Conservation (phyloP, 2,329 filamentous ascomycete species). For the Colletotrichum siamense region DNA sequence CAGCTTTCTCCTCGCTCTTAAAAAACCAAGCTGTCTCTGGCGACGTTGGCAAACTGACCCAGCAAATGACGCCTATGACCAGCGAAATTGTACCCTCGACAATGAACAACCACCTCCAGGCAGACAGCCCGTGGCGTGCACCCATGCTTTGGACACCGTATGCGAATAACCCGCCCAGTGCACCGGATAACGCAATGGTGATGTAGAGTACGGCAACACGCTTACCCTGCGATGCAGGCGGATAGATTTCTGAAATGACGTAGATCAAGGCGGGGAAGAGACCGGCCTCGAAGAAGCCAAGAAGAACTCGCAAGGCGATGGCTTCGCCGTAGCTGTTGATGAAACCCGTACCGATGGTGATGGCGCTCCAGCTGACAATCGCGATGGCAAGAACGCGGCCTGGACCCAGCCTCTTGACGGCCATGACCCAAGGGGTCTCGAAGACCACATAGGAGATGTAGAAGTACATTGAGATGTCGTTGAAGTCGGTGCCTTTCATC, state of each 20-base stretch:
- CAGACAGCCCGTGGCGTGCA: neutral
- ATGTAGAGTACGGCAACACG: slow-evolving; percentile 35
- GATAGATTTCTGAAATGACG: slow-evolving; percentile 38
- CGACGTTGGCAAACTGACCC: slow-evolving; percentile 50
- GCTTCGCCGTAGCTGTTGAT: slow-evolving; percentile 30
- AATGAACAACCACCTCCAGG: slow-evolving; percentile 59
- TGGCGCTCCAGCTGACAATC: slow-evolving; percentile 36
- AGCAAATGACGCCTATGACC: slow-evolving; percentile 30
- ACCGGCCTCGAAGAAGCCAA: slow-evolving; percentile 40
- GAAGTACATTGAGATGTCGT: slow-evolving; percentile 31
- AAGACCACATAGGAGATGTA: slow-evolving; percentile 33
- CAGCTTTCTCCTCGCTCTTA: slow-evolving; percentile 40
- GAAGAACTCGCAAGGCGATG: slow-evolving; percentile 32
- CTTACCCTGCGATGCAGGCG: slow-evolving; percentile 35
- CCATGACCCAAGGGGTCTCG: slow-evolving; percentile 34
- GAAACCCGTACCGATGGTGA: slow-evolving; percentile 36
- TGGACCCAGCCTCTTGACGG: slow-evolving; percentile 35
- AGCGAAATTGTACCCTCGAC: slow-evolving; percentile 45
- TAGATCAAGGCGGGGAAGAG: slow-evolving; percentile 36
- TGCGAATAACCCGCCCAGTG: slow-evolving; percentile 33
- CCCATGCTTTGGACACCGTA: slow-evolving; percentile 45
- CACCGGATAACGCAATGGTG: slow-evolving; percentile 34
- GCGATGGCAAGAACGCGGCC: slow-evolving; percentile 30
- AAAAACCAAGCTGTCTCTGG: slow-evolving; percentile 51
- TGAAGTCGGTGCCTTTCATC: slow-evolving; percentile 34